A percentile compares a stretch with the other conserved stretches of the same genome.
Conservation (phyloP, 441 rosid species). For the Bruguiera hainesii region DNA sequence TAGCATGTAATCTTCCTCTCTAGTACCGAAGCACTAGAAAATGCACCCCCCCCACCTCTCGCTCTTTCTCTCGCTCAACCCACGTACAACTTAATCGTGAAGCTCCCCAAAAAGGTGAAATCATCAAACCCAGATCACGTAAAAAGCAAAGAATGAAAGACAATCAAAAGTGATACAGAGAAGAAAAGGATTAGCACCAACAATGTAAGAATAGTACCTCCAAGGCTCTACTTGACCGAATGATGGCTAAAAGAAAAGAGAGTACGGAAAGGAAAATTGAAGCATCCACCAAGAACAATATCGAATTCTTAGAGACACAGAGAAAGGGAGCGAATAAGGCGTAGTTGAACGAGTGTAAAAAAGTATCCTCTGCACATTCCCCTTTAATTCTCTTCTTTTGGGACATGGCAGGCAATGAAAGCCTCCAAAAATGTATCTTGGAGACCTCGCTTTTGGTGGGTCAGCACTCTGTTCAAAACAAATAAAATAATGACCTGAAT, state of each 20-base stretch:
- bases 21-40: slow-evolving; percentile 31
- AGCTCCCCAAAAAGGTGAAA: slow-evolving; percentile 29
- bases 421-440: not conserved
- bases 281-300: not conserved
- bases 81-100: slow-evolving; percentile 31
- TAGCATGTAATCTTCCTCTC: slow-evolving; percentile 34
- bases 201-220: not conserved
- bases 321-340: not conserved
- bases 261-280: not conserved
- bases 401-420: slow-evolving; percentile 1
- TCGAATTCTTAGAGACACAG: not conserved
- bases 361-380: not conserved
- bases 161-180: not conserved
- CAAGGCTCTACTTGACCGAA: not conserved
- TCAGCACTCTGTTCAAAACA: not conserved
- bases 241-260: not conserved
- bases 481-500: not conserved
- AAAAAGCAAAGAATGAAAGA: slow-evolving; percentile 11
- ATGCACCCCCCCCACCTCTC: not conserved
- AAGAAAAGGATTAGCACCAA: not conserved
- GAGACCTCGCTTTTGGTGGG: not conserved
- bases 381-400: slow-evolving; percentile 1
- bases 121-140: slow-evolving; percentile 33
- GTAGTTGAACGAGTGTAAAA: not conserved
- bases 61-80: slow-evolving; percentile 13